Evolutionary conservation across 805 yeast genomes (phyloP), one percentile per base, ranked within the genome.

Genomic region (Lipomyces yamanashiensis): DNA sequence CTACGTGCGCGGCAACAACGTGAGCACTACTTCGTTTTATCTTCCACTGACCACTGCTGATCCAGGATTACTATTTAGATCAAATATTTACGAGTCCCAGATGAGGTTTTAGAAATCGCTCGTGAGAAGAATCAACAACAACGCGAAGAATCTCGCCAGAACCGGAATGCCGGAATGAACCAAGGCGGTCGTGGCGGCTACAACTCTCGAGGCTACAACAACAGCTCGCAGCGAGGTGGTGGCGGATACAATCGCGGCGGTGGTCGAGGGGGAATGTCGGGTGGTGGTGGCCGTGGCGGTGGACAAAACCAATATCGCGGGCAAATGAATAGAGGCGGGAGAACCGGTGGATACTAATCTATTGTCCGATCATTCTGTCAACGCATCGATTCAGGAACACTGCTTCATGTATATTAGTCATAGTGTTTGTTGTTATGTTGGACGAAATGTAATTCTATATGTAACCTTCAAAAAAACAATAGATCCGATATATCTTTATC

Each of bases 1-100:
- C 62, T 92, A 92, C 74, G 84, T 92, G 45, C 86, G 92, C 74
- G 98, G 98, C 50, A 87, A 84, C 67, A 93, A 89, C 71, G 88
- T 91, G 71, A 67, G 74, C 68, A 40, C 39, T 57, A 19, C 45
- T 53, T 2, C 69, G 2, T 28, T 28, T 28, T 28, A 28, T 68
- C 61, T 64, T 66, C 51, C 8, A 40, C 7, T 23, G n/a, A 6
- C n/a, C 15, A 3, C 44, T 48, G 7, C 53, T 10, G 7, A 9
- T 15, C 51, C 34, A 23, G 8, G 63, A 12, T 63, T 68, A 37
- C 74, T 9, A 12, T 23, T 64, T 64, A 74, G 70, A 77, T 79
- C 70, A 79, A 80, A 66, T 79, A 75, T 65, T 73, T 80, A 40
- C 76, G 78, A 61, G 74, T 79, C 8, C 80, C 81, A 7, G 81